Base-by-base conservation (phyloP, 805 yeast genomes). In the Metschnikowia reukaufii region DNA sequence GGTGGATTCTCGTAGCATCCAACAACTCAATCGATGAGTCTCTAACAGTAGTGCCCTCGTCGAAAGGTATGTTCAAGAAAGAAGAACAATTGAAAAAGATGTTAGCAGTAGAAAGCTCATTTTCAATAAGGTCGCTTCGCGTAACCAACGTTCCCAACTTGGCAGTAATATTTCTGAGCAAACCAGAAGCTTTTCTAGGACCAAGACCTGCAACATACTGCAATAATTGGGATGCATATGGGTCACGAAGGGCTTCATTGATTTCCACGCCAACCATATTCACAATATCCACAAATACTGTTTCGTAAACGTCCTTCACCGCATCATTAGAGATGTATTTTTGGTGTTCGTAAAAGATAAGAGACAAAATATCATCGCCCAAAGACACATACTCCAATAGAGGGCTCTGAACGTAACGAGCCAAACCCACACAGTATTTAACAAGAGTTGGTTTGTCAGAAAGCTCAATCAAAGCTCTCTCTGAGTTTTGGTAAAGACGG, bases 1-100 rank as follows among this genome's bases (percentile, higher is more conserved):
- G 98, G 60, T 94, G 99, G 39, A 94, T 90, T 70, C 99, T 81
- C 0, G 99, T 94, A 42, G 94, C 91, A 65, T 94, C 99, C 56
- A 94, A 76, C 36, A 86, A 74, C 60, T 92, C 97, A 30, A 85
- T 78, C 21, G 83, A 82, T n/a, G 80, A 70, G 48, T 82, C 83
- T 39, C 78, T 76, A 12, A 62, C 58, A 32, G 69, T 73, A 37
- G 82, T 73, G 54, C 82, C 76, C 44, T 83, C 79, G 46, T 79
- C 86, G 53, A 73, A 76, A 1, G 89, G 94, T 48, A 94, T 85
- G 59, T 83, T 82, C 61, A 94, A 70, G 72, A 94, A 94, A 18
- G 96, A 86, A 0, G 97, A 87, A 65, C 97, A 88, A 65, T 94
- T 94, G 73, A 91, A 79, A 66, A 94, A 94, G 19, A 94, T 82